Base-by-base conservation (phyloP, 352 stramenopile genomes). In the Phytophthora cajani region DNA sequence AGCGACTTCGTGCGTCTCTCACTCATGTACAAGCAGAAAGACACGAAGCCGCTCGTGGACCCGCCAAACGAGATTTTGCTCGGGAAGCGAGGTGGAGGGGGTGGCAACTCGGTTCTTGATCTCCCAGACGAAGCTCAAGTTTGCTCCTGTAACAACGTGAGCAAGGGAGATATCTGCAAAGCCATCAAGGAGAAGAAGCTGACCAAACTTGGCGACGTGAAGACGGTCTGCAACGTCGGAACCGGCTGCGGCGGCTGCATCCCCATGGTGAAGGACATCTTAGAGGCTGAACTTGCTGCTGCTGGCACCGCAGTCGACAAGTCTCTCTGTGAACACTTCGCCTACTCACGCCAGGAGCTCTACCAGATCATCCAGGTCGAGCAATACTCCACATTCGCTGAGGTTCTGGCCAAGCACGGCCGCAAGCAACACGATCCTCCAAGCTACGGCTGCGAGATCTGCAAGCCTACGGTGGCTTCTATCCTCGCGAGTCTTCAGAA, bases 71-170 rank as follows among this genome's bases (percentile, higher is more conserved):
- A 88, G 64, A 87, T 93, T n/a, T 58, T 93, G 19, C 67, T 88
- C 32, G 77, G 79, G 11, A 85, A 85, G n/a, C 79, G 77, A 36
- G 71, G 71, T 16, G 49, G 62, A 2, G 66, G 63, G 25, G 80
- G 64, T 7, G 74, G 77, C 21, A 82, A 67, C 54, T 62, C 72
- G 1, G 72, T 87, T 7, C 64, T 88, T 16, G 85, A 91, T 49
- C 80, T 90, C 44, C 80, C 88, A 21, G 92, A 97, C 27, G 88
- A 87, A 55, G 78, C 88, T 17, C 88, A 97, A 77, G 86, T 98
- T 23, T 98, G 94, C 53, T 97, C 90, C 12, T 98, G 94, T 77
- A 98, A 98, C 75, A 93, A 97, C 75, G 90, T 98, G 21, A 96
- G 74, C 51, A 89, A 92, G 58, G 91, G 91, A 7, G 69, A 87